Percentiles rank a stretch among this genome's conserved stretches.
Conservation (phyloP, 192 early-diverging fungal species). For the Neocallimastix lanati region DNA sequence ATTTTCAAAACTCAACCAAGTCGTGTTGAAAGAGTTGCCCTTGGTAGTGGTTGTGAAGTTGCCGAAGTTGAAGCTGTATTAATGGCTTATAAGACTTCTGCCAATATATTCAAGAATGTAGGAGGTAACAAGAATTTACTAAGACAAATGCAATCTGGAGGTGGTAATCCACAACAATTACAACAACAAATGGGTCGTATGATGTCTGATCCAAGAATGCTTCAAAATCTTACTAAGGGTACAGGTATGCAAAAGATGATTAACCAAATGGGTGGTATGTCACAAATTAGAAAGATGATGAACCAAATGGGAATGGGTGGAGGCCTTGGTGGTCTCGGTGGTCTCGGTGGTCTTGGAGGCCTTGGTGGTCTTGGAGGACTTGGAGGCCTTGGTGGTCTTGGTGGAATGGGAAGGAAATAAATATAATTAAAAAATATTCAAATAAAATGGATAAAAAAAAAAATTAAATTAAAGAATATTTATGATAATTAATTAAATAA, state of each 20-base stretch:
- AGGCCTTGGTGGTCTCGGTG: background rate
- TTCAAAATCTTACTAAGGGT: conserved; percentile 18
- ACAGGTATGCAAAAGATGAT: conserved; percentile 33
- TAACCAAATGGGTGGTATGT: conserved; percentile 56
- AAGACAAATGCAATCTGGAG: conserved; percentile 30
- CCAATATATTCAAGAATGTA: conserved; percentile 79
- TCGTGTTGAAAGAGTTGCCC: conserved; percentile 59
- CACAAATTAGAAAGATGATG: conserved; percentile 43
- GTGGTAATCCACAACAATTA: conserved; percentile 5
- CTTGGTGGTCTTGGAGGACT: background rate
- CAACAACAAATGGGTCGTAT: conserved; percentile 6
- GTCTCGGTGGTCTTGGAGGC: background rate
- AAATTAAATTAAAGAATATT: no score
- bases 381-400: background rate
- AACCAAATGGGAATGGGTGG: conserved; percentile 23
- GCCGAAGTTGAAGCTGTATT: conserved; percentile 11
- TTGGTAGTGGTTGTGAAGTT: conserved; percentile 79
- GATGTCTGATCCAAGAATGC: conserved; percentile 19
- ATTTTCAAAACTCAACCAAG: conserved; percentile 53
- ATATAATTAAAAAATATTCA: no score
- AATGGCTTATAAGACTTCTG: background rate
- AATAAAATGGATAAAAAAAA: no score
- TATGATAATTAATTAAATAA: no score
- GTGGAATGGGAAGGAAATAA: background rate
- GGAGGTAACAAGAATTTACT: conserved; percentile 75